Conservation (phyloP, 805 yeast genomes). For the Candida jianshihensis region DNA sequence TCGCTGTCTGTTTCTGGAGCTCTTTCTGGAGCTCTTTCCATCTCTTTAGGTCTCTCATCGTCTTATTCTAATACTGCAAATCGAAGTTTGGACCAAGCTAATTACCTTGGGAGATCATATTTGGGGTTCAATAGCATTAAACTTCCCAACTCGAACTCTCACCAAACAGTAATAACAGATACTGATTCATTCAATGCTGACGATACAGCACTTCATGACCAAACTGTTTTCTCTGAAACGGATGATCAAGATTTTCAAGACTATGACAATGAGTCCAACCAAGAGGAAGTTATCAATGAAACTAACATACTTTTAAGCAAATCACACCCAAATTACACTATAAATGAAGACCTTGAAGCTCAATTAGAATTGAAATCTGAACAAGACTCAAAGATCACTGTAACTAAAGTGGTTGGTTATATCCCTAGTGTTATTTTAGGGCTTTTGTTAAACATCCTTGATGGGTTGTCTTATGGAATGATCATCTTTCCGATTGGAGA, state of each 20-base stretch:
- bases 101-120: conserved; percentile 19
- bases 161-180: background rate
- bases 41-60: conserved; percentile 21
- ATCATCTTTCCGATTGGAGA: conserved; percentile 90
- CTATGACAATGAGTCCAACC: too few relatives aligned
- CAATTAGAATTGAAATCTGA: too few relatives aligned
- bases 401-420: conserved; percentile 16
- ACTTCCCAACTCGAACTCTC: background rate
- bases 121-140: conserved; percentile 18
- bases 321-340: too few relatives aligned
- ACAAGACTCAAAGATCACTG: background rate
- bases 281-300: too few relatives aligned
- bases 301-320: too few relatives aligned
- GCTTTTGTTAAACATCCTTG: conserved; percentile 75
- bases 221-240: too few relatives aligned
- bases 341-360: too few relatives aligned
- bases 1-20: too few relatives aligned
- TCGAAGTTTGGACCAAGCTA: conserved; percentile 6
- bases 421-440: conserved; percentile 84
- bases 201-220: background rate
- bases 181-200: background rate
- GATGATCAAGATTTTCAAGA: too few relatives aligned
- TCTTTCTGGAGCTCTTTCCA: conserved; percentile 20
- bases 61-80: conserved; percentile 12
- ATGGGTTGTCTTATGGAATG: conserved; percentile 95